Conservation (phyloP, 1,284 basidiomycete species). For the Trichosporon asahii region DNA sequence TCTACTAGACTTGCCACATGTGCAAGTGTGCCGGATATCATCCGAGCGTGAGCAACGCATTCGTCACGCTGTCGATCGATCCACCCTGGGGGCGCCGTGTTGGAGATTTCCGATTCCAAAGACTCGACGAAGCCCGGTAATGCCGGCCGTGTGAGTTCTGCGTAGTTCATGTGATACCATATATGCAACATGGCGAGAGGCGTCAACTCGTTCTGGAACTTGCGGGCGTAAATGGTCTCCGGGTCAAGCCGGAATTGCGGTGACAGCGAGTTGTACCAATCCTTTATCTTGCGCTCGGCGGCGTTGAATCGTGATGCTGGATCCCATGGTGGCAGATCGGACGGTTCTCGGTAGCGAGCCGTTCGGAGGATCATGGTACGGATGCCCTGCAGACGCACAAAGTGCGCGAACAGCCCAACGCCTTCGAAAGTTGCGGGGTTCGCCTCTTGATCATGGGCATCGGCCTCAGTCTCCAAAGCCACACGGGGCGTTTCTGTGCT, state of each 20-base stretch:
- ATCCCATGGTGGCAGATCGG: slow-evolving; percentile 23
- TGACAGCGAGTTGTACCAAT: slow-evolving; percentile 19
- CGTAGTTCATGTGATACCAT: slow-evolving; percentile 27
- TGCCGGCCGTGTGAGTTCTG: slow-evolving; percentile 23
- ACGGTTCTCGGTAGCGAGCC: slow-evolving; percentile 15
- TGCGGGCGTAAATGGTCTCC: slow-evolving; percentile 26
- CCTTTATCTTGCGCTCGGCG: slow-evolving; percentile 18
- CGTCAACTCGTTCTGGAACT: slow-evolving; percentile 25
- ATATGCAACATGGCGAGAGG: slow-evolving; percentile 27
- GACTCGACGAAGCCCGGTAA: slow-evolving; percentile 27
- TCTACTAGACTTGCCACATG: slow-evolving; percentile 22
- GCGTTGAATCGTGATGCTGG: slow-evolving; percentile 14
- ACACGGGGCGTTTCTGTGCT: slow-evolving; percentile 16
- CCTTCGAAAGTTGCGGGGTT: slow-evolving; percentile 10
- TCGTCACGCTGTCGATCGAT: slow-evolving; percentile 17
- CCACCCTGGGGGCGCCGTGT: slow-evolving; percentile 21
- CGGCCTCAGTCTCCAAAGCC: slow-evolving; percentile 11
- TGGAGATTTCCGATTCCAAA: slow-evolving; percentile 6
- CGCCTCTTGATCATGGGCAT: not conserved
- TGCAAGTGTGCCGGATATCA: slow-evolving; percentile 14
- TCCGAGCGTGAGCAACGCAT: slow-evolving; percentile 21
- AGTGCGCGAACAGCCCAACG: slow-evolving; percentile 24
- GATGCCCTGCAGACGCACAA: slow-evolving; percentile 21
- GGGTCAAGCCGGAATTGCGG: slow-evolving; percentile 23
- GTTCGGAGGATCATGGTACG: slow-evolving; percentile 21